Evolutionary conservation across 139 green algal species (phyloP).

Genomic region (Micractinium conductrix): DNA sequence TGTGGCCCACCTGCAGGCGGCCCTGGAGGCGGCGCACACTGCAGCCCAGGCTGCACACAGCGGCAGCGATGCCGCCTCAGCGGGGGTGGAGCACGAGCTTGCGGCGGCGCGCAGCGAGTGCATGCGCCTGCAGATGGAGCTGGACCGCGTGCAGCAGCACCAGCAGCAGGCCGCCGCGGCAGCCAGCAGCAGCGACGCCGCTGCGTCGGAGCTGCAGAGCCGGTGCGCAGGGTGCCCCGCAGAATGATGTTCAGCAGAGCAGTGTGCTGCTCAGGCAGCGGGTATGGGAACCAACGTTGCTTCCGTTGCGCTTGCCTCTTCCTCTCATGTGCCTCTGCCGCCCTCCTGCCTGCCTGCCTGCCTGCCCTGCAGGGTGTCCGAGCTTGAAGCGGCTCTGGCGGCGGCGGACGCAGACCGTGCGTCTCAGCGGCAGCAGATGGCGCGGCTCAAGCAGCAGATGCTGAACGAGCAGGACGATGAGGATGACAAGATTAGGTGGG

Average conservation of each 20-base stretch:
- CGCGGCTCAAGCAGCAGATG: slow-evolving; percentile 52
- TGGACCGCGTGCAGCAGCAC: neutral
- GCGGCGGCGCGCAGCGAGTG: slow-evolving; percentile 5
- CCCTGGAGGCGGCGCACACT: slow-evolving; percentile 5
- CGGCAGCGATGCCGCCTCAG: neutral
- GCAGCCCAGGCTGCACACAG: neutral
- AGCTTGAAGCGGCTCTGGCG: neutral
- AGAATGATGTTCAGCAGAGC: too few relatives aligned
- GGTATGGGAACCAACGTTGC: too few relatives aligned
- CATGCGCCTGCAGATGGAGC: neutral
- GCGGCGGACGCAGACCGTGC: slow-evolving; percentile 21
- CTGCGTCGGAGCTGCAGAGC: slow-evolving; percentile 5
- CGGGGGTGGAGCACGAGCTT: slow-evolving; percentile 23
- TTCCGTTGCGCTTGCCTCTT: neutral
- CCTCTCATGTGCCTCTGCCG: too few relatives aligned
- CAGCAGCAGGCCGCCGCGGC: neutral
- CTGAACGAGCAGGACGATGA: slow-evolving; percentile 51
- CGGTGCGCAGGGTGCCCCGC: neutral
- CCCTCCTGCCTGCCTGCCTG: too few relatives aligned
- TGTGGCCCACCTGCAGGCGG: neutral
- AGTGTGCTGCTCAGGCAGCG: neutral
- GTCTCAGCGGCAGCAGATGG: slow-evolving; percentile 37
- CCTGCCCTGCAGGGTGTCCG: neutral
- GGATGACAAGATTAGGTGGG: slow-evolving; percentile 50
- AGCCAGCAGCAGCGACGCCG: neutral